These are phyloP conservation scores for Cyclaneusma minus DNA, from an alignment of 2,329 filamentous ascomycete species.

Conservation along the genomic window DNA sequence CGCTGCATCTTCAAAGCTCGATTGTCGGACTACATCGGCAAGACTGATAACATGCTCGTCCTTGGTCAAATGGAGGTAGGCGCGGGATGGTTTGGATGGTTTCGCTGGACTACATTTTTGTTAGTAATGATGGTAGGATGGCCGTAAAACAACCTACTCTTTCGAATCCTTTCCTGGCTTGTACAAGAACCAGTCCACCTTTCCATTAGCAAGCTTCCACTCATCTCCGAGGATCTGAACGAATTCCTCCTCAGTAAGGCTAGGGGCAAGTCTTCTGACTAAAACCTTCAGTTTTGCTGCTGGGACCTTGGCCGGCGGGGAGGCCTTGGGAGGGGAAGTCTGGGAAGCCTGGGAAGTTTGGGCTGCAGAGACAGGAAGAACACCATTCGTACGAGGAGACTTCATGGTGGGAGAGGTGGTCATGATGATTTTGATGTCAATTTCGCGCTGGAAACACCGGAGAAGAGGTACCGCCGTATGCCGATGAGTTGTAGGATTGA, in stretches of 20 bases:
- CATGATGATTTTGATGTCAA: constrained; percentile 8
- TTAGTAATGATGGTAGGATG: constrained; percentile 5
- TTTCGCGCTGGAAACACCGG: too few species aligned
- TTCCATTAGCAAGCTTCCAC: constrained; percentile 69
- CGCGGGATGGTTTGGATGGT: constrained; percentile 63
- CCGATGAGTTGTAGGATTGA: too few species aligned
- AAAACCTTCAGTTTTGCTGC: constrained; percentile 62
- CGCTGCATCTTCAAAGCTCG: constrained; percentile 68
- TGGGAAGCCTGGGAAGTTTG: constrained; percentile 26
- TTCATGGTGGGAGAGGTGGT: constrained; percentile 13
- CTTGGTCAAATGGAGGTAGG: constrained; percentile 69
- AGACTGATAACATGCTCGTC: constrained; percentile 52
- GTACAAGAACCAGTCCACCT: constrained; percentile 72
- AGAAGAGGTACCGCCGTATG: too few species aligned
- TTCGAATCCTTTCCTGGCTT: constrained; percentile 63
- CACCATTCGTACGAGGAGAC: constrained; percentile 30
- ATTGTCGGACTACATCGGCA: constrained; percentile 51
- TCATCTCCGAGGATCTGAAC: constrained; percentile 55
- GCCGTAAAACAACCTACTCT: constrained; percentile 41
- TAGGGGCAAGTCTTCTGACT: constrained; percentile 72
- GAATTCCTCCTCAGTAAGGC: constrained; percentile 69
- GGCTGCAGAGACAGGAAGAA: constrained; percentile 31
- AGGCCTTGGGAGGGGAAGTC: constrained; percentile 26
- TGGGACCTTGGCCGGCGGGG: constrained; percentile 27
- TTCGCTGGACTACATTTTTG: constrained; percentile 53